Percentiles rank a stretch among this genome's conserved stretches.
Evolutionary conservation across 2,329 filamentous ascomycete species (phyloP).

Genomic region (Aspergillus neotritici): DNA sequence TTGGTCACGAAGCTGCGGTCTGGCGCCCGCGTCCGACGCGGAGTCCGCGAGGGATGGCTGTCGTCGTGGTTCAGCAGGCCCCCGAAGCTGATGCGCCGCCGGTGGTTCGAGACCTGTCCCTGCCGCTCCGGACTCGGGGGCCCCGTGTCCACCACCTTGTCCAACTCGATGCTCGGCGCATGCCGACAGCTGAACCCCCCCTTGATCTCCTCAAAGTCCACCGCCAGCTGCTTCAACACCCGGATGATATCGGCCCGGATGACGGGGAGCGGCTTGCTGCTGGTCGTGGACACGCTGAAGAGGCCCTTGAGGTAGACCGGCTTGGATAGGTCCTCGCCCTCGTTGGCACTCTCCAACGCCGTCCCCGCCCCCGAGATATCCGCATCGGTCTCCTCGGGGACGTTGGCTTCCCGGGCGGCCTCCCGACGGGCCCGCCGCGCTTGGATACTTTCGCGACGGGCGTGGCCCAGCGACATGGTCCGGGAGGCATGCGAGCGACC

Average conservation of each 20-base stretch:
- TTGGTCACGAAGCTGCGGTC: constrained; percentile 74
- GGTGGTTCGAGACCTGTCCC: constrained; percentile 53
- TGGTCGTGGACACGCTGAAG: constrained; percentile 96
- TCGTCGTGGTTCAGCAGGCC: constrained; percentile 64
- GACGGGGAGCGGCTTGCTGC: constrained; percentile 76
- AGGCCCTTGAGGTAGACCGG: constrained; percentile 94
- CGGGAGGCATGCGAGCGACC: constrained; percentile 61
- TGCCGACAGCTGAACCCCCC: constrained; percentile 90
- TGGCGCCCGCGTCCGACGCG: constrained; percentile 43
- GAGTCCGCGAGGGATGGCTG: constrained; percentile 44
- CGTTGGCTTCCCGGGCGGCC: constrained; percentile 65
- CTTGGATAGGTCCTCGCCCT: constrained; percentile 70
- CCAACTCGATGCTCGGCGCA: constrained; percentile 80
- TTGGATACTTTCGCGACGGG: constrained; percentile 86
- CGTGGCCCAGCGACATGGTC: constrained; percentile 83
- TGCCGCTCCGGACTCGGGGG: constrained; percentile 54
- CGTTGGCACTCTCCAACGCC: constrained; percentile 44
- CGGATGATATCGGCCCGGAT: constrained; percentile 88
- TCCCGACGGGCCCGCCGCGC: constrained; percentile 71
- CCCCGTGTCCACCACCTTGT: constrained; percentile 60
- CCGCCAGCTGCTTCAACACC: constrained; percentile 77
- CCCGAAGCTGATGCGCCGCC: constrained; percentile 77
- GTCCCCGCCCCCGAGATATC: constrained; percentile 59
- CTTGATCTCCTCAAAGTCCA: constrained; percentile 88
- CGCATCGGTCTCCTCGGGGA: constrained; percentile 85